A percentile compares a stretch with the other conserved stretches of the same genome.
Conservation (phyloP, 345 rosid genomes). For the Eucalyptus dawsonii region DNA sequence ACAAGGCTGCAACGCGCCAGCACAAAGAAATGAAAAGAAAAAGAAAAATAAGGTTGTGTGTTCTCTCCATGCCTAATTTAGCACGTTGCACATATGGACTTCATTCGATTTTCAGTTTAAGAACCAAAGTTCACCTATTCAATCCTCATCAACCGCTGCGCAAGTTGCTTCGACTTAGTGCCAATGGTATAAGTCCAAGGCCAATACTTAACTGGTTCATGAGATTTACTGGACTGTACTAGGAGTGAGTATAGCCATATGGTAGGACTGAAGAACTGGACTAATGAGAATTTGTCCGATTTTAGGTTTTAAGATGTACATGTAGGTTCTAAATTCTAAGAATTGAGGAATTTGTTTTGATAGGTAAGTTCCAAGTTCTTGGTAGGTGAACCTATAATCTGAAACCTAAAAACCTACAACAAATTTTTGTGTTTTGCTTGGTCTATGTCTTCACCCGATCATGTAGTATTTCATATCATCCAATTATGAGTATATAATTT, state of each 20-base stretch:
- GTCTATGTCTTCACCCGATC: accelerated
- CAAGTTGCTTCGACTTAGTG: not conserved
- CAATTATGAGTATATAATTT: too few relatives aligned
- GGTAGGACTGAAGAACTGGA: accelerated
- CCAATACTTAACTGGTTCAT: accelerated
- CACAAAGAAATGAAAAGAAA: not conserved
- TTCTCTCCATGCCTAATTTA: not conserved
- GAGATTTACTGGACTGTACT: not conserved
- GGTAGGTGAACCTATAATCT: accelerated
- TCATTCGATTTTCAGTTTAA: not conserved
- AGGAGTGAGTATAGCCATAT: accelerated
- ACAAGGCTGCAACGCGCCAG: not conserved
- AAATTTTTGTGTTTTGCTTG: too few relatives aligned
- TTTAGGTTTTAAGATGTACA: too few relatives aligned
- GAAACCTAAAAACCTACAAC: too few relatives aligned
- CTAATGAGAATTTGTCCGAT: accelerated
- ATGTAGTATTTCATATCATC: accelerated
- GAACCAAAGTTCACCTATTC: not conserved
- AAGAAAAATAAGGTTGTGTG: not conserved
- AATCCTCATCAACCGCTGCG: not conserved
- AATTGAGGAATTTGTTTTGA: too few relatives aligned
- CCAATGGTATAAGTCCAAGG: not conserved
- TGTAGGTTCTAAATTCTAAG: accelerated
- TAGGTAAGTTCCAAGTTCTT: accelerated
- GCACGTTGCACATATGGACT: not conserved